These are phyloP conservation scores for Erysimum cheiri DNA, from an alignment of 441 rosid genomes.

Conservation along the genomic window DNA sequence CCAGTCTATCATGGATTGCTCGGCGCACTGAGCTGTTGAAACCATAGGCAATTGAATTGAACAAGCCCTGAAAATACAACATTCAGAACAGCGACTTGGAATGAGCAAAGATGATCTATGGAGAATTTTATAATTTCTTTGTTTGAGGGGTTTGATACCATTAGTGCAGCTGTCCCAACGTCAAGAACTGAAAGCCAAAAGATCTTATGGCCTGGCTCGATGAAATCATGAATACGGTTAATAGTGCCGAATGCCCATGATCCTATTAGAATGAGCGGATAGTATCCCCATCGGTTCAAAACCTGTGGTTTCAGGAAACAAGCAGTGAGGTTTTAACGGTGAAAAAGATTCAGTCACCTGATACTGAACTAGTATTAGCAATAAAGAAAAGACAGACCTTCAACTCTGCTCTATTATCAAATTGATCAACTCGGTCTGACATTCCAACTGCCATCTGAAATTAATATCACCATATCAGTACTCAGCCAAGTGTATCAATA, in stretches of 20 bases:
- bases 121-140: neutral
- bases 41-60: slow-evolving; percentile 95
- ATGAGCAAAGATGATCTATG: slow-evolving; percentile 22
- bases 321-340: slow-evolving; percentile 6
- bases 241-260: slow-evolving; percentile 97
- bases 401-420: slow-evolving; percentile 70
- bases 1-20: slow-evolving; percentile 80
- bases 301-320: slow-evolving; percentile 55
- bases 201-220: slow-evolving; percentile 82
- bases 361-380: neutral
- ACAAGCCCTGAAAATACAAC: slow-evolving; percentile 64
- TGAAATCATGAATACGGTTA: slow-evolving; percentile 82
- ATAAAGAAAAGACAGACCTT: slow-evolving; percentile 55
- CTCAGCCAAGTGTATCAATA: neutral
- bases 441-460: slow-evolving; percentile 93
- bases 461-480: slow-evolving; percentile 14
- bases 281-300: slow-evolving; percentile 95
- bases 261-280: slow-evolving; percentile 94
- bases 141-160: slow-evolving; percentile 57
- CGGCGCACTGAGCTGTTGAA: slow-evolving; percentile 89
- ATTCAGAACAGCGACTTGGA: neutral
- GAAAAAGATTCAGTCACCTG: neutral
- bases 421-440: slow-evolving; percentile 67
- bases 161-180: slow-evolving; percentile 89
- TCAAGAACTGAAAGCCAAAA: slow-evolving; percentile 98